Percentiles rank a stretch among this genome's conserved stretches.
Conservation (phyloP, 257 asterid genomes). For the Plantago major region DNA sequence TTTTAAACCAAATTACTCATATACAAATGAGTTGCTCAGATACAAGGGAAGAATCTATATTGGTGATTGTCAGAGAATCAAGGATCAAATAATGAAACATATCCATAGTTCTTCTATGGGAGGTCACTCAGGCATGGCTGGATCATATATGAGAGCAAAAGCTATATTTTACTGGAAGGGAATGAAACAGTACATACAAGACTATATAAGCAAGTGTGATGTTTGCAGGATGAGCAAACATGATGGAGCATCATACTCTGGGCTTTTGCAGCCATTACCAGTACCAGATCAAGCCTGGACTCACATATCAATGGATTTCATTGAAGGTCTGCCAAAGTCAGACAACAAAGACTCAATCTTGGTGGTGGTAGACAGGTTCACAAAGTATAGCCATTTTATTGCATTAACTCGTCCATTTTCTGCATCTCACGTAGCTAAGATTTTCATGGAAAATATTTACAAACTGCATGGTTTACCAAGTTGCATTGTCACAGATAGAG, state of each 20-base stretch:
- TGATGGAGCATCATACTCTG: not conserved
- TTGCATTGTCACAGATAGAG: not conserved
- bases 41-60: too few relatives aligned
- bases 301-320: not conserved
- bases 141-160: not conserved
- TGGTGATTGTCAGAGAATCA: too few relatives aligned
- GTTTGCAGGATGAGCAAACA: not conserved
- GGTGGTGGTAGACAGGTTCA: not conserved
- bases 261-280: not conserved
- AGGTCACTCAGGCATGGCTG: not conserved
- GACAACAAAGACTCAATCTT: not conserved
- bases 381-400: constrained; percentile 1
- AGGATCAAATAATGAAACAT: not conserved
- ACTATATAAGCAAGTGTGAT: not conserved
- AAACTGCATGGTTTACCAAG: not conserved
- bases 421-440: not conserved
- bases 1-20: too few relatives aligned
- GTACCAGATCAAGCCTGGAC: not conserved
- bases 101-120: not conserved
- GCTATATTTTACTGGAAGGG: not conserved
- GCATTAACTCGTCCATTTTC: not conserved
- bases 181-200: not conserved
- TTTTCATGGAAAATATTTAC: not conserved
- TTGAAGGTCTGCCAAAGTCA: not conserved
- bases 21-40: too few relatives aligned